These are phyloP conservation scores for Xylaria sp. DNA, from an alignment of 2,329 filamentous ascomycete genomes.

Conservation along the genomic window DNA sequence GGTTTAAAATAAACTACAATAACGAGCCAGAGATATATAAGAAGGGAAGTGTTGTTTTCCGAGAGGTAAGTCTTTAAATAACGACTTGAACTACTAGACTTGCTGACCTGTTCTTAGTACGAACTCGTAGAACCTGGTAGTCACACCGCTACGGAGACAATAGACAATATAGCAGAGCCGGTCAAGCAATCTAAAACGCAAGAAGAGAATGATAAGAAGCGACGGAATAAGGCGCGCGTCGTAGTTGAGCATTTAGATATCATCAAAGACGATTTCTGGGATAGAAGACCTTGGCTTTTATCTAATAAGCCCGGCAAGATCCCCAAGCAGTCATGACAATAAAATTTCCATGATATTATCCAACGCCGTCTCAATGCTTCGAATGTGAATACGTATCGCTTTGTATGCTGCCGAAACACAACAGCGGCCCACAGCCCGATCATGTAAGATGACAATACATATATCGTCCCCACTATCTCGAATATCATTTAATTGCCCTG, in stretches of 20 bases:
- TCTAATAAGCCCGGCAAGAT: slow-evolving; percentile 78
- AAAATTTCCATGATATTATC: slow-evolving; percentile 29
- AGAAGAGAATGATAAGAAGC: slow-evolving; percentile 83
- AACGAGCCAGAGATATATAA: slow-evolving; percentile 92
- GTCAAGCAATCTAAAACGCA: slow-evolving; percentile 78
- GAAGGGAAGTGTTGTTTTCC: slow-evolving; percentile 91
- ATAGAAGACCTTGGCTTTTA: slow-evolving; percentile 83
- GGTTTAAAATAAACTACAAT: slow-evolving; percentile 96
- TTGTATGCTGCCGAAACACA: slow-evolving; percentile 10
- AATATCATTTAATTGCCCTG: slow-evolving; percentile 37
- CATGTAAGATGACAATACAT: slow-evolving; percentile 8
- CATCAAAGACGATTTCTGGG: slow-evolving; percentile 96
- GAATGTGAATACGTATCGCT: slow-evolving; percentile 27
- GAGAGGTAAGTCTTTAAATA: slow-evolving; percentile 68
- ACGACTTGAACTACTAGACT: slow-evolving; percentile 16
- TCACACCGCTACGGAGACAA: slow-evolving; percentile 59
- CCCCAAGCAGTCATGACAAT: slow-evolving; percentile 64
- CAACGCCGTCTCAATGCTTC: slow-evolving; percentile 38
- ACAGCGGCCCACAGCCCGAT: background rate
- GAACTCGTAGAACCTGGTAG: slow-evolving; percentile 72
- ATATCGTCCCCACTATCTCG: background rate
- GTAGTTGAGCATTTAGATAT: slow-evolving; percentile 90
- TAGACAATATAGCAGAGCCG: slow-evolving; percentile 64
- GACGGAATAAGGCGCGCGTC: slow-evolving; percentile 81
- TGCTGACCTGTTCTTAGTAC: slow-evolving; percentile 63